Conservation (phyloP, 2,329 filamentous ascomycete genomes). For the Xylaria sp. region DNA sequence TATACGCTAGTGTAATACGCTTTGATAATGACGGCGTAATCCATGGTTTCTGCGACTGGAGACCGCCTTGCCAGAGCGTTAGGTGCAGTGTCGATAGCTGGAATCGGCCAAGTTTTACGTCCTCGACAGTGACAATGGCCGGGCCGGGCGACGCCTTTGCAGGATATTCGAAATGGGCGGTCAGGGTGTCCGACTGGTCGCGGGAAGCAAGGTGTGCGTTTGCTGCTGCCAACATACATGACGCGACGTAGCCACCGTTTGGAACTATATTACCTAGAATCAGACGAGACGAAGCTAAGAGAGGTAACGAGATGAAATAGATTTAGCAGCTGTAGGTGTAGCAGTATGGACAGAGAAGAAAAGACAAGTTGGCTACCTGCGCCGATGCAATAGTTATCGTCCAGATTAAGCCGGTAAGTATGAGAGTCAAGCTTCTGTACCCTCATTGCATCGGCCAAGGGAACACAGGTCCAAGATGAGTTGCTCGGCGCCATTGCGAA, state of each 20-base stretch:
- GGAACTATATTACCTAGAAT: no score
- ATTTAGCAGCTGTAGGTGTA: no score
- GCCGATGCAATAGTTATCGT: no score
- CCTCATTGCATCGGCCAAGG: no score
- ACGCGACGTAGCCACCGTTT: neutral
- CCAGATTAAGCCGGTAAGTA: no score
- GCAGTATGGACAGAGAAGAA: no score
- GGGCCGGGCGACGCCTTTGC: constrained; percentile 26
- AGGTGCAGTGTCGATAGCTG: constrained; percentile 34
- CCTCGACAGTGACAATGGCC: constrained; percentile 32
- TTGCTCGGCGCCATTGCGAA: no score
- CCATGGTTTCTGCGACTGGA: constrained; percentile 21
- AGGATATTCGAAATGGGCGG: constrained; percentile 34
- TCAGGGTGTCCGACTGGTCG: neutral
- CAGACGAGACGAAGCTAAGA: no score
- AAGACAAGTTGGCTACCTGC: no score
- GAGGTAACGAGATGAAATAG: no score
- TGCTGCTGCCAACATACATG: neutral
- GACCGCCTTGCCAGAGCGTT: constrained; percentile 33
- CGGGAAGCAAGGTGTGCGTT: neutral
- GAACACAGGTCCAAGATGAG: no score
- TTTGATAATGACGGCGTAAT: constrained; percentile 25
- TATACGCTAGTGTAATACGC: constrained; percentile 24
- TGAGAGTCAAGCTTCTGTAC: no score
- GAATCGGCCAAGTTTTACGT: constrained; percentile 32